Evolutionary conservation across 1,284 basidiomycete genomes (phyloP).

Genomic region (Malassezia caprae): DNA sequence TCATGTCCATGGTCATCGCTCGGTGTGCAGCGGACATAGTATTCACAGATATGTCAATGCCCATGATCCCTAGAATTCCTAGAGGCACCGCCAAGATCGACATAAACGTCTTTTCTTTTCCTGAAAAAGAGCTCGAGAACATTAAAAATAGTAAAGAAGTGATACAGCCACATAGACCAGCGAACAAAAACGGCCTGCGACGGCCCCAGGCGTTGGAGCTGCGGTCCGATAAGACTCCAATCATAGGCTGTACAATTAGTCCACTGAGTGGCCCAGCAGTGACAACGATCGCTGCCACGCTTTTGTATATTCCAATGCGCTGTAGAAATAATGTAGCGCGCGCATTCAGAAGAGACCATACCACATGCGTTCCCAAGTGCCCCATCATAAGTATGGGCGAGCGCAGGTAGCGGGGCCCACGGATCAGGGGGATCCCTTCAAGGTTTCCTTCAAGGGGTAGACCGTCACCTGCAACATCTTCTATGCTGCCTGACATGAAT

Average conservation of each 20-base stretch:
- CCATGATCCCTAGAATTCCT: constrained; percentile 73
- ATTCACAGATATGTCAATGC: constrained; percentile 87
- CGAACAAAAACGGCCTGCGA: constrained; percentile 47
- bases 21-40: constrained; percentile 69
- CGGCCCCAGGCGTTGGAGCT: constrained; percentile 46
- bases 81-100: constrained; percentile 59
- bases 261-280: constrained; percentile 40
- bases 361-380: constrained; percentile 33
- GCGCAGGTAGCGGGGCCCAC: constrained; percentile 18
- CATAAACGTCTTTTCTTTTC: neutral
- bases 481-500: constrained; percentile 2
- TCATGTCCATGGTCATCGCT: constrained; percentile 61
- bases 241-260: constrained; percentile 48
- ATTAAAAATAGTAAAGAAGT: neutral
- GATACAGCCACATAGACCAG: constrained; percentile 11
- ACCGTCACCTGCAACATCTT: constrained; percentile 6
- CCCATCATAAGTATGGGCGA: constrained; percentile 36
- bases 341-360: constrained; percentile 46
- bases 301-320: constrained; percentile 35
- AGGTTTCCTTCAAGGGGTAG: neutral
- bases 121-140: constrained; percentile 51
- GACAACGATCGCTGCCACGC: constrained; percentile 35
- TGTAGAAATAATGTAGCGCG: constrained; percentile 39
- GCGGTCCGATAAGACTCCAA: constrained; percentile 36
- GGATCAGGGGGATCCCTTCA: constrained; percentile 20